Base-by-base conservation (phyloP, 495 filamentous ascomycete species). In the Pyrenula massariospora region DNA sequence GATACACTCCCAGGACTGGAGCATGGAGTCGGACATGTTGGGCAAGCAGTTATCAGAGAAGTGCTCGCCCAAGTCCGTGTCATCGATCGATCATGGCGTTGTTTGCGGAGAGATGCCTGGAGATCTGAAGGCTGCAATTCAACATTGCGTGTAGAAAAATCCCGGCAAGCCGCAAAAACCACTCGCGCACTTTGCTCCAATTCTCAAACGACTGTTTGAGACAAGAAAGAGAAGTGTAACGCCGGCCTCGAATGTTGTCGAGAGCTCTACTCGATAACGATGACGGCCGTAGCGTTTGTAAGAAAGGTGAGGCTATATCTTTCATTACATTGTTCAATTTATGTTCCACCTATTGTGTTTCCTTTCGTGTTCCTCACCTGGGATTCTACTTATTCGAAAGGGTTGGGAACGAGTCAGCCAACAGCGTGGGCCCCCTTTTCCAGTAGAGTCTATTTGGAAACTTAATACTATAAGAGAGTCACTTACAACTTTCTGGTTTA, bases 1-100 rank as follows among this genome's bases (percentile, higher is more conserved):
- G 68, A 96, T 82, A 72, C 95, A 95, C 63, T 94, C 88, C 65
- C 91, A 83, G 57, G 81, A 76, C 65, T 81, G 73, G 65, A 84
- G 69, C 65, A 80, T 73, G 54, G 85, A 81, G 66, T 84, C 81
- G 63, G 84, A 81, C 86, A 89, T 90, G 59, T 66, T 79, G 64
- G 57, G 64, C 63, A 65, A 62, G 60, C 58, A 42, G 15, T 5
- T 15, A 15, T 5, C 31, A 42, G 31, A 8, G 5, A n/a, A 15
- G 8, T 42, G 31, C 31, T 15, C 31, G 31, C 31, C 15, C 31
- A 8, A 42, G 31, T 42, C 54, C 54, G 62, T 61, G 58, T 68
- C 64, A 71, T 63, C 68, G 67, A 59, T 65, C 57, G 60, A 66
- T 68, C 70, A 75, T 74, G 61, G 60, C 63, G 60, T 36, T 55